Evolutionary conservation across 805 yeast species (phyloP).

Genomic region (Wickerhamiella brachini): DNA sequence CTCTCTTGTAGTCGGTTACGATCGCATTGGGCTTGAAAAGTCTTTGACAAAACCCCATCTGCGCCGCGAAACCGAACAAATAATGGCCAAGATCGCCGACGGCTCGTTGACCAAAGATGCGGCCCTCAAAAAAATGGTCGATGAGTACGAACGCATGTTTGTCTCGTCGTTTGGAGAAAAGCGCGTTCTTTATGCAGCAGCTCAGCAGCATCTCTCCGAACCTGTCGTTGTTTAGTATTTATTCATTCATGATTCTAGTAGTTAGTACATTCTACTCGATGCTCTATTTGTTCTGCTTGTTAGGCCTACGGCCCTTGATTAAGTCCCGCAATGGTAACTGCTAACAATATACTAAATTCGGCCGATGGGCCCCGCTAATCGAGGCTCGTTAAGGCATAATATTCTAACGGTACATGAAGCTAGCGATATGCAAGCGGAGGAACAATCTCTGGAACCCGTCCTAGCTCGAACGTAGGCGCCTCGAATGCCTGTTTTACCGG

Average conservation of each 20-base stretch:
- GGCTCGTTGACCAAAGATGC: slow-evolving; percentile 39
- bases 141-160: slow-evolving; percentile 15
- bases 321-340: too few species aligned
- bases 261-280: too few species aligned
- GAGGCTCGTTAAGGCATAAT: too few species aligned
- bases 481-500: slow-evolving; percentile 34
- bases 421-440: slow-evolving; percentile 23
- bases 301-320: not conserved
- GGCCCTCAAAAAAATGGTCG: slow-evolving; percentile 10
- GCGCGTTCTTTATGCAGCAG: not conserved
- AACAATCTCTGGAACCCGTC: slow-evolving; percentile 21
- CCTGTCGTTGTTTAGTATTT: not conserved
- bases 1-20: slow-evolving; percentile 80
- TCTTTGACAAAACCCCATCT: slow-evolving; percentile 82
- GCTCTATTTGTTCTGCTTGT: not conserved
- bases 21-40: slow-evolving; percentile 56
- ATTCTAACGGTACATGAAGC: not conserved
- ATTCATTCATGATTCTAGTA: too few species aligned
- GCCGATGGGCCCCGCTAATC: too few species aligned
- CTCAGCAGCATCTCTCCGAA: not conserved
- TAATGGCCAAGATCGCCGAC: slow-evolving; percentile 50
- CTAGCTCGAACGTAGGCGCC: slow-evolving; percentile 18
- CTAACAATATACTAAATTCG: too few species aligned
- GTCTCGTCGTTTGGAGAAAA: not conserved
- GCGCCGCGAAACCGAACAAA: slow-evolving; percentile 59